Evolutionary conservation across 1,139 yeast species (phyloP), one percentile per base, ranked within the genome.

Genomic region (Suhomyces guaymorum): DNA sequence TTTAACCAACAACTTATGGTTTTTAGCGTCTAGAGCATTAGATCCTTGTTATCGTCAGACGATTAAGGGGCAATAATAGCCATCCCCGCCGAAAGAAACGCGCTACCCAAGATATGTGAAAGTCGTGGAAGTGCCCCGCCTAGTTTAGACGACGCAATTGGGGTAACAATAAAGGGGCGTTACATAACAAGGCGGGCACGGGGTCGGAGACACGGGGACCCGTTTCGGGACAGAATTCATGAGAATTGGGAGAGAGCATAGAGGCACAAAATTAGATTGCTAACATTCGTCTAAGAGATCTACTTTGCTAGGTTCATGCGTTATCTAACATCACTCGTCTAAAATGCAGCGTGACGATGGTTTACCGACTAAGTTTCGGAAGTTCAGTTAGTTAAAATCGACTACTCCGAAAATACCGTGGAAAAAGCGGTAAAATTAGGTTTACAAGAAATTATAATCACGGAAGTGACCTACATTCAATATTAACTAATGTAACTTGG

Each of bases 51-150:
- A 17, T 8, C 19, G 19, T 17, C 7, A 5, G 19, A 17, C 19
- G 8, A 17, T 17, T 17, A 17, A 8, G 19, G 8, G 19, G 19
- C 19, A 8, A 5, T 8, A 8, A 5, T 17, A 17, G 7, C 5
- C 19, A 17, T 17, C 8, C 19, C 8, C 7, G 19, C 19, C n/a
- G n/a, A n/a, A n/a, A n/a, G n/a, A n/a, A n/a, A n/a, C n/a, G n/a
- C n/a, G n/a, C n/a, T n/a, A n/a, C n/a, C n/a, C n/a, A n/a, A n/a
- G n/a, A n/a, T n/a, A n/a, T n/a, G n/a, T n/a, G n/a, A n/a, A n/a
- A n/a, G n/a, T n/a, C n/a, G n/a, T n/a, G n/a, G n/a, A n/a, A n/a
- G 25, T 23, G 25, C 25, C 25, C 25, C 25, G 25, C 25, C 7
- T 23, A 11, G n/a, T 12, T n/a, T 23, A 23, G 25, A 23, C 25